Conservation (phyloP, 2,329 filamentous ascomycete species). For the Phaeosphaeria sp. region DNA sequence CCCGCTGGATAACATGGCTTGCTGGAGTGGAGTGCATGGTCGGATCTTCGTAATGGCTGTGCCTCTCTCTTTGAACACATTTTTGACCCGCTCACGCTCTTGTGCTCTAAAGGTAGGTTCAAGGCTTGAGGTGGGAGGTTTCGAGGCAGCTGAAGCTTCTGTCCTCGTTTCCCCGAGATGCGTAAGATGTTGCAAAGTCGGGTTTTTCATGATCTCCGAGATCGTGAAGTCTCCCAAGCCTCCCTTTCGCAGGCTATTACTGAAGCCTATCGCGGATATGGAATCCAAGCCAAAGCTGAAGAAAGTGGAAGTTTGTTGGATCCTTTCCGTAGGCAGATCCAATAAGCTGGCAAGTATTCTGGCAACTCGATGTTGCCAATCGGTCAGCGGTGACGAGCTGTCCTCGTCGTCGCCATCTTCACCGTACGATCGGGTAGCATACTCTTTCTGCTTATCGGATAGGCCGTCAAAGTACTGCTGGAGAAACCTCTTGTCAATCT, state of each 20-base stretch:
- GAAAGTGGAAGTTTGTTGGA: slow-evolving; percentile 74
- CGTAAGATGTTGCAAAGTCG: slow-evolving; percentile 70
- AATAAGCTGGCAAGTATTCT: slow-evolving; percentile 61
- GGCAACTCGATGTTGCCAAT: slow-evolving; percentile 64
- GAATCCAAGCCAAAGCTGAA: slow-evolving; percentile 84
- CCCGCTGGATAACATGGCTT: slow-evolving; percentile 78
- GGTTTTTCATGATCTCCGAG: slow-evolving; percentile 72
- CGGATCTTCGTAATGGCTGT: slow-evolving; percentile 61
- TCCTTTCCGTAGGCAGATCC: slow-evolving; percentile 50
- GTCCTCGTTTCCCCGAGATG: neutral
- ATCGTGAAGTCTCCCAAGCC: slow-evolving; percentile 65
- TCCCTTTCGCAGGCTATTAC: slow-evolving; percentile 60
- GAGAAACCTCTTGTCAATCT: slow-evolving; percentile 70
- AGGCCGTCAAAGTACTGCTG: slow-evolving; percentile 57
- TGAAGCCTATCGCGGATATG: slow-evolving; percentile 76
- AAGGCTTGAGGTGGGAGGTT: neutral
- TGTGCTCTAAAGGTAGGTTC: slow-evolving; percentile 19
- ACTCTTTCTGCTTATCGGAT: slow-evolving; percentile 53
- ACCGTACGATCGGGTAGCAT: slow-evolving; percentile 37
- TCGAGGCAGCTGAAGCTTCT: neutral
- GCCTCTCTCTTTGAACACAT: slow-evolving; percentile 15
- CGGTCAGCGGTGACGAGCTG: slow-evolving; percentile 54
- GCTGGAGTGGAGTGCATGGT: slow-evolving; percentile 86
- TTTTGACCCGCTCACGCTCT: slow-evolving; percentile 22
- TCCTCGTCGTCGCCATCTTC: slow-evolving; percentile 42